Percentiles rank a stretch among this genome's conserved stretches.
These are phyloP conservation scores for Metschnikowia aberdeeniae DNA, from an alignment of 805 yeast species.

Conservation along the genomic window DNA sequence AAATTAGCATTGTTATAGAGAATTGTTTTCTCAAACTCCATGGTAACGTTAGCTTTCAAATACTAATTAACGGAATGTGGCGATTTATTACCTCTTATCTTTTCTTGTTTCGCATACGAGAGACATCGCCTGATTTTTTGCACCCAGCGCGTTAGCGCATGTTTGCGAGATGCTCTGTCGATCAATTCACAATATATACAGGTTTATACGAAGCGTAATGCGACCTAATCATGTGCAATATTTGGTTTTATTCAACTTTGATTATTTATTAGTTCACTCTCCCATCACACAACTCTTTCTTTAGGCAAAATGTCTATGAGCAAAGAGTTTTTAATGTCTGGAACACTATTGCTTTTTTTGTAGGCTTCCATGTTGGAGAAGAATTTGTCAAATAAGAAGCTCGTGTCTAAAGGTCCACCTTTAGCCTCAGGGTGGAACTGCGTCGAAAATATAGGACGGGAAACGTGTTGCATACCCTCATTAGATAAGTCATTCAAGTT, in stretches of 20 bases:
- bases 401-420: constrained; percentile 96
- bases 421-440: constrained; percentile 99
- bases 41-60: background rate
- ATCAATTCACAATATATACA: background rate
- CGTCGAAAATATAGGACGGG: constrained; percentile 89
- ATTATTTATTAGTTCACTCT: background rate
- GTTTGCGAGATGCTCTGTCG: constrained; percentile 1
- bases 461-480: constrained; percentile 92
- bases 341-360: constrained; percentile 33
- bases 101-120: background rate
- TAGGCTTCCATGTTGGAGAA: constrained; percentile 63
- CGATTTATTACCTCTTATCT: background rate
- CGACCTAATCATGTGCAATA: too few species aligned
- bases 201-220: background rate
- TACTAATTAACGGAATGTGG: background rate
- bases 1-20: background rate
- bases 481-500: constrained; percentile 94
- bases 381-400: constrained; percentile 87
- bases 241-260: background rate
- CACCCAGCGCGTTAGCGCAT: constrained; percentile 4
- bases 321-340: constrained; percentile 45
- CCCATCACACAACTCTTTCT: constrained; percentile 50
- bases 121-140: constrained; percentile 3
- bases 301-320: constrained; percentile 61
- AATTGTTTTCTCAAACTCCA: background rate